Base-by-base conservation (phyloP, 2,329 filamentous ascomycete species). In the Talaromyces sp. region DNA sequence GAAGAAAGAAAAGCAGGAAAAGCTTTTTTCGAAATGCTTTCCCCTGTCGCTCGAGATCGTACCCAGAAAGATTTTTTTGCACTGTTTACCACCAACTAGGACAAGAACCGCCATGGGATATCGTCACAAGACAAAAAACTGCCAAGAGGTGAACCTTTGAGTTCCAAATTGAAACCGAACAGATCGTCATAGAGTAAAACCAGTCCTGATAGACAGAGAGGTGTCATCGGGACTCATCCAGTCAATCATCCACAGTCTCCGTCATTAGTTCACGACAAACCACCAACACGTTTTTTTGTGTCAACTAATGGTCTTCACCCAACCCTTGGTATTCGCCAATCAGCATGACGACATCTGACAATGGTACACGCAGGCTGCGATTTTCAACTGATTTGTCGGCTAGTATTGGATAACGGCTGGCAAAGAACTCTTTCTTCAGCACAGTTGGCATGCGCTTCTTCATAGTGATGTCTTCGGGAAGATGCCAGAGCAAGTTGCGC, bases 401-500 rank as follows among this genome's bases (percentile, higher is more conserved):
- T 7, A 77, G 69, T 64, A 71, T 72, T 5, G 66, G 62, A 13
- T 72, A 69, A 28, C 73, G 70, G 58, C 69, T 73, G n/a, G 73
- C 58, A 58, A 75, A 77, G 25, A 72, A 68, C 5, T 70, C 69
- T 50, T 73, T 71, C 62, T 73, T 74, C n/a, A 19, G 17, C 0
- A 40, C 21, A 13, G 33, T 11, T 25, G 31, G 63, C 4, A 66
- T 64, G 17, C 68, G 64, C 35, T 66, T 63, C 0, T 66, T 17
- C 63, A 19, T 46, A 56, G 0, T 69, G 65, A 11, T 64, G 2
- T 68, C 68, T 51, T 67, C 68, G 0, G 74, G 74, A 3, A 77
- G 66, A 59, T 77, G 75, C 9, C 74, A 66, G 9, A 76, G 74
- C 28, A 80, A 67, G 53, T 80, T 80, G 41, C 77, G 74, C 63